A percentile compares a stretch with the other conserved stretches of the same genome.
These are phyloP conservation scores for Sordaria brevicollis DNA, from an alignment of 495 filamentous ascomycete genomes.

Conservation along the genomic window DNA sequence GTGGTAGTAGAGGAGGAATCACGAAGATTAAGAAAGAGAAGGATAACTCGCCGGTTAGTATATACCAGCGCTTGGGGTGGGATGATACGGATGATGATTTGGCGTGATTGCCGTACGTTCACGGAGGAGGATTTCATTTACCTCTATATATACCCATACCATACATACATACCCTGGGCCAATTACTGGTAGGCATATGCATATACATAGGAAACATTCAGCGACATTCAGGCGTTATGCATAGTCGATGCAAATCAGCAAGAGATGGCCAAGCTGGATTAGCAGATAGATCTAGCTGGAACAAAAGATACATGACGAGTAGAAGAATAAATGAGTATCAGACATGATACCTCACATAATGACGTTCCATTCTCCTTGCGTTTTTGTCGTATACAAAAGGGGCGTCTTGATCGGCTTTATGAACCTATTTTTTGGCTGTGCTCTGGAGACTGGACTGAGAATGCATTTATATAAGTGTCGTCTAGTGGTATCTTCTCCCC, in stretches of 20 bases:
- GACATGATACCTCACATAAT: neutral
- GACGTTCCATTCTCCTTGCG: too few relatives aligned
- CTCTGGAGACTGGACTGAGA: too few relatives aligned
- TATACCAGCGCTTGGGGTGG: conserved; percentile 71
- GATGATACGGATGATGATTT: conserved; percentile 34
- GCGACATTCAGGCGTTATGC: too few relatives aligned
- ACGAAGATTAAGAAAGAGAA: conserved; percentile 9
- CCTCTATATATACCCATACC: neutral
- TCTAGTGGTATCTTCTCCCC: too few relatives aligned
- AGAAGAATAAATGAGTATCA: neutral
- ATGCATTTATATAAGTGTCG: too few relatives aligned
- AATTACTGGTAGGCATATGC: neutral
- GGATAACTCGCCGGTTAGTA: conserved; percentile 23
- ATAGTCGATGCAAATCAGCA: too few relatives aligned
- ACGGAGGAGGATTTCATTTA: neutral
- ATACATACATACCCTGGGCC: too few relatives aligned
- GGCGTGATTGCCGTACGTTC: conserved; percentile 1
- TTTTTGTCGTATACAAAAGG: too few relatives aligned
- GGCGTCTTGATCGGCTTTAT: too few relatives aligned
- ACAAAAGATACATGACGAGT: neutral
- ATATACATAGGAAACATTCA: too few relatives aligned
- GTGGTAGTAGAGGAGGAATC: neutral
- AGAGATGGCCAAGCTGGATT: neutral
- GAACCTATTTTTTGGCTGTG: too few relatives aligned
- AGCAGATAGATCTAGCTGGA: neutral